Conservation (phyloP, 1,284 basidiomycete species). For the Thecaphora thlaspeos region DNA sequence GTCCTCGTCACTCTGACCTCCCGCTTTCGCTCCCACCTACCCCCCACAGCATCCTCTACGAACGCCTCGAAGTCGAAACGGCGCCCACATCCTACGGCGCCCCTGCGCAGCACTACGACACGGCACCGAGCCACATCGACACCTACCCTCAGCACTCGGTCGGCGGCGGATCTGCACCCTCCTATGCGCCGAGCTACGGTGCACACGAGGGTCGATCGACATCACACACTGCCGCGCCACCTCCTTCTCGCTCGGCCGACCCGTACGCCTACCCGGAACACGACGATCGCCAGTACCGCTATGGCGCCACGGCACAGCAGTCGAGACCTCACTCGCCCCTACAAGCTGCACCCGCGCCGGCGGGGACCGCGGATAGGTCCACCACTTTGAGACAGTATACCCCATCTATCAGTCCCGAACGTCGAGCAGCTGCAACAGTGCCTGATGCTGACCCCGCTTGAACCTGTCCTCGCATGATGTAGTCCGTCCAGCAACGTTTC, state of each 20-base stretch:
- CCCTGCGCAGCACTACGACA: conserved; percentile 17
- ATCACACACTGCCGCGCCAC: conserved; percentile 5
- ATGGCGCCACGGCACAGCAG: not conserved
- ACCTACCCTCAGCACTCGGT: conserved; percentile 1
- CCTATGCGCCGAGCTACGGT: not conserved
- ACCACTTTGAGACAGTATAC: conserved; percentile 26
- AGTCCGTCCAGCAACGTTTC: no score
- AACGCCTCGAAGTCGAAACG: conserved; percentile 42
- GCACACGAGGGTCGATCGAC: not conserved
- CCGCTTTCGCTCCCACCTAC: not conserved
- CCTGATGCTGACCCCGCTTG: not conserved
- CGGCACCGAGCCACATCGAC: conserved; percentile 7
- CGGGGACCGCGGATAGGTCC: not conserved
- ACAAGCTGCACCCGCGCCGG: not conserved
- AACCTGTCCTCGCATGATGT: no score
- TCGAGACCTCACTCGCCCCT: not conserved
- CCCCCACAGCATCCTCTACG: conserved; percentile 41
- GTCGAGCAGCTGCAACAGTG: not conserved
- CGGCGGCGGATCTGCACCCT: not conserved
- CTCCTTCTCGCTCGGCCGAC: conserved; percentile 3
- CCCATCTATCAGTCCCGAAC: conserved; percentile 24
- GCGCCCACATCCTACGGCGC: conserved; percentile 15
- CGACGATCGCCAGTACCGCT: conserved; percentile 8
- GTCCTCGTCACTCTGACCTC: no score
- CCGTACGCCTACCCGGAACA: conserved; percentile 13